phyloP scores from a whole-genome alignment of 768 basidiomycete species.

The Trametes villosa region DNA sequence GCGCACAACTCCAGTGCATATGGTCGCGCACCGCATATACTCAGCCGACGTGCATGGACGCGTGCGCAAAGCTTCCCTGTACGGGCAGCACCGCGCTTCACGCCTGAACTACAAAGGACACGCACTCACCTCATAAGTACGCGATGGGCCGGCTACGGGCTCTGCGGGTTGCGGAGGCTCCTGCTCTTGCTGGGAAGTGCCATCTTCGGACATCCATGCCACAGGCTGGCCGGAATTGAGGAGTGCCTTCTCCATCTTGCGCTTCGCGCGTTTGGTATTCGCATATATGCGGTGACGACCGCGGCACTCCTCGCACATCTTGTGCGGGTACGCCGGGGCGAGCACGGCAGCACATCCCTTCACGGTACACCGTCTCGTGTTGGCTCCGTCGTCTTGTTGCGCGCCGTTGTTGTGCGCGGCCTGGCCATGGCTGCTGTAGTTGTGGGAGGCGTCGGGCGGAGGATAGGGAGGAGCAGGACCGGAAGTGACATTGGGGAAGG shows the following conservation, averaged over 20 bases:
- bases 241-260: conserved; percentile 56
- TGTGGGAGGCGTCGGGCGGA: conserved; percentile 4
- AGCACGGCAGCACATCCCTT: conserved; percentile 46
- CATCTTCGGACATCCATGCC: conserved; percentile 35
- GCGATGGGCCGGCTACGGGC: conserved; percentile 17
- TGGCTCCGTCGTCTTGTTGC: background rate
- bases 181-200: conserved; percentile 13
- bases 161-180: background rate
- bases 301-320: conserved; percentile 59
- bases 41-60: no score
- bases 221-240: conserved; percentile 28
- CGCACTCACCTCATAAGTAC: conserved; percentile 13
- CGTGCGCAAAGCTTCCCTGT: no score
- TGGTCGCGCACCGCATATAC: no score
- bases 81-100: background rate
- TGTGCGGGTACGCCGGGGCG: conserved; percentile 38
- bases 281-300: conserved; percentile 56
- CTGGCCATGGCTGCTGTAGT: background rate
- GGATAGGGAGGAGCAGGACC: conserved; percentile 11
- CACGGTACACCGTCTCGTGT: conserved; percentile 42
- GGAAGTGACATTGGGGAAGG: conserved; percentile 19
- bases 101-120: background rate
- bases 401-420: background rate
- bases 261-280: conserved; percentile 51
- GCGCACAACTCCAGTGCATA: no score